These are phyloP conservation scores for Metarhizium album DNA, from an alignment of 2,329 filamentous ascomycete species.

Conservation along the genomic window DNA sequence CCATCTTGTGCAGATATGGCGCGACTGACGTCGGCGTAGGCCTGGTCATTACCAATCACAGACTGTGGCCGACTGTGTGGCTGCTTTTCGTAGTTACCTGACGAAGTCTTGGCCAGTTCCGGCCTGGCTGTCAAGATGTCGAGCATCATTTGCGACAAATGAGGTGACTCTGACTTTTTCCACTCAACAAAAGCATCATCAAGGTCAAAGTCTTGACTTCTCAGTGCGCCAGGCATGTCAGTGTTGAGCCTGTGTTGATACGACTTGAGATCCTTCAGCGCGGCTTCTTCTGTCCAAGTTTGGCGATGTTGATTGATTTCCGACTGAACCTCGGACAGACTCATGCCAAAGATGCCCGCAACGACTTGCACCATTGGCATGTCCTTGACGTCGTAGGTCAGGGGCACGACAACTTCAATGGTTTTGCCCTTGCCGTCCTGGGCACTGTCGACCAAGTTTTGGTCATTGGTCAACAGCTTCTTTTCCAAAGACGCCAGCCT, in stretches of 20 bases:
- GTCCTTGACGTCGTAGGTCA: conserved; percentile 89
- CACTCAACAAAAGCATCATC: conserved; percentile 82
- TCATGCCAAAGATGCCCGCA: conserved; percentile 73
- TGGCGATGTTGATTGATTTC: conserved; percentile 76
- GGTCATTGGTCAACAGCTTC: conserved; percentile 87
- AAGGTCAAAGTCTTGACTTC: conserved; percentile 77
- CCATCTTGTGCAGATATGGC: conserved; percentile 37
- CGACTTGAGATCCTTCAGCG: conserved; percentile 80
- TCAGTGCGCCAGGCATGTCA: conserved; percentile 65
- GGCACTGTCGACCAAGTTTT: conserved; percentile 52
- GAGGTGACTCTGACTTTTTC: conserved; percentile 81
- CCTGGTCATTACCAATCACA: conserved; percentile 36
- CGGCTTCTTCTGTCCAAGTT: conserved; percentile 84
- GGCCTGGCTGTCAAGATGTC: conserved; percentile 80
- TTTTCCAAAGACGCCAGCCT: conserved; percentile 76
- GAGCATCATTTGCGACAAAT: conserved; percentile 87
- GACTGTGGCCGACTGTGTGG: conserved; percentile 41
- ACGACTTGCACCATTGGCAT: conserved; percentile 91
- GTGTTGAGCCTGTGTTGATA: conserved; percentile 86
- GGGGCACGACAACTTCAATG: conserved; percentile 70
- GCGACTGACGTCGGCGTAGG: conserved; percentile 42
- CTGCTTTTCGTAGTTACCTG: conserved; percentile 44
- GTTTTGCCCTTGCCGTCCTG: conserved; percentile 33
- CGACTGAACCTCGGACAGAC: conserved; percentile 67
- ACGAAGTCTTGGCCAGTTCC: conserved; percentile 68